Percentiles rank a stretch among this genome's conserved stretches.
Conservation (phyloP, 768 basidiomycete species). For the Pisolithus microcarpus region DNA sequence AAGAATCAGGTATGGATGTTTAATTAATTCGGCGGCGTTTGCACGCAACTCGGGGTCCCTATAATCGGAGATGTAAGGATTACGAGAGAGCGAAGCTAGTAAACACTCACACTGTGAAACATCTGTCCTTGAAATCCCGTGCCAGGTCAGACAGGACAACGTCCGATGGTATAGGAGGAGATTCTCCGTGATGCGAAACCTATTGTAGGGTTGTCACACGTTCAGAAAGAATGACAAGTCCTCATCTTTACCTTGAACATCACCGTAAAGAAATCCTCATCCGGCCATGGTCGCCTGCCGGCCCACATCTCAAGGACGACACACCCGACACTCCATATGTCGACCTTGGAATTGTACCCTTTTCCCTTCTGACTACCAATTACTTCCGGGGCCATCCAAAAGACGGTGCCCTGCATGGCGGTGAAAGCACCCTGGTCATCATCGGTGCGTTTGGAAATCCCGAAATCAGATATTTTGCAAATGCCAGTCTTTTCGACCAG, state of each 20-base stretch:
- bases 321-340: constrained; percentile 98
- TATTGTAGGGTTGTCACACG: constrained; percentile 22
- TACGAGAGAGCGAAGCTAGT: not conserved
- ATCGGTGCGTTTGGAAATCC: constrained; percentile 93
- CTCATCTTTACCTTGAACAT: constrained; percentile 74
- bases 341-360: constrained; percentile 94
- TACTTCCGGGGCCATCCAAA: constrained; percentile 99
- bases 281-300: constrained; percentile 90
- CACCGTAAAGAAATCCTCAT: constrained; percentile 84
- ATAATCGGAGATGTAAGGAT: not conserved
- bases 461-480: constrained; percentile 98
- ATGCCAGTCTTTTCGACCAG: constrained; percentile 86
- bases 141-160: constrained; percentile 69
- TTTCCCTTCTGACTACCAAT: constrained; percentile 72
- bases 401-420: constrained; percentile 95
- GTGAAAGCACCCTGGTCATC: constrained; percentile 81
- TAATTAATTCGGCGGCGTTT: constrained; percentile 66
- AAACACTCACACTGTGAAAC: constrained; percentile 75
- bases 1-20: constrained; percentile 71
- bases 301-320: constrained; percentile 99
- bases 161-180: constrained; percentile 85
- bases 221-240: not conserved
- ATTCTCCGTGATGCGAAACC: constrained; percentile 79
- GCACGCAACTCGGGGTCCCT: constrained; percentile 85
- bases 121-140: constrained; percentile 79